These are phyloP conservation scores for Xanthoconium separans DNA, from an alignment of 1,284 basidiomycete genomes.

Conservation along the genomic window DNA sequence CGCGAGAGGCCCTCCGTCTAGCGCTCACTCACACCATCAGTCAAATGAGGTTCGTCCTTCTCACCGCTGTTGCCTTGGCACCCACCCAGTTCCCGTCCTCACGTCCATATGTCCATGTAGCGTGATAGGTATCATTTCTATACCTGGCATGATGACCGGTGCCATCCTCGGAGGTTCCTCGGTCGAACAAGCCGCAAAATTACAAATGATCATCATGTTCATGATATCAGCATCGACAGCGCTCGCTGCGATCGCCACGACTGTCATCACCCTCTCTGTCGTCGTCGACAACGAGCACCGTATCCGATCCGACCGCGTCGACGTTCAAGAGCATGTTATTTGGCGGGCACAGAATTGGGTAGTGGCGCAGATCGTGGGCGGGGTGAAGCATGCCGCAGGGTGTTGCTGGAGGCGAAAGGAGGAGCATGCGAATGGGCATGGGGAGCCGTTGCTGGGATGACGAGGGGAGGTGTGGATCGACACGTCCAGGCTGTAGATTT, in stretches of 20 bases:
- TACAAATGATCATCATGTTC: slow-evolving; percentile 92
- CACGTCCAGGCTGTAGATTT: slow-evolving; percentile 1
- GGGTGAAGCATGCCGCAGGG: slow-evolving; percentile 6
- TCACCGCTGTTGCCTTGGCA: background rate
- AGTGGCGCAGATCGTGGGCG: slow-evolving; percentile 16
- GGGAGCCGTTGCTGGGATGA: slow-evolving; percentile 18
- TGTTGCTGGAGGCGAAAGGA: slow-evolving; percentile 14
- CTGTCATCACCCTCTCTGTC: slow-evolving; percentile 56
- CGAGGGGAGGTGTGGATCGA: background rate
- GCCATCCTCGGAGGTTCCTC: slow-evolving; percentile 83
- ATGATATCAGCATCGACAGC: slow-evolving; percentile 81
- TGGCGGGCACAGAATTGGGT: slow-evolving; percentile 43
- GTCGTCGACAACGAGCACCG: slow-evolving; percentile 70
- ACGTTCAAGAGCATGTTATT: slow-evolving; percentile 47
- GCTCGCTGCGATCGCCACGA: slow-evolving; percentile 64
- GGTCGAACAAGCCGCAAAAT: slow-evolving; percentile 78
- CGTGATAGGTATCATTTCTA: slow-evolving; percentile 77
- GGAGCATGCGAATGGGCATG: background rate
- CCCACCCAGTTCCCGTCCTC: background rate
- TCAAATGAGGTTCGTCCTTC: slow-evolving; percentile 68
- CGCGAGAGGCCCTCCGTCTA: slow-evolving; percentile 71
- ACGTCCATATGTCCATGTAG: slow-evolving; percentile 36
- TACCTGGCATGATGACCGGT: slow-evolving; percentile 84
- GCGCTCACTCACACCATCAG: slow-evolving; percentile 81
- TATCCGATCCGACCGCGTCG: slow-evolving; percentile 67